These are phyloP conservation scores for Podila verticillata DNA, from an alignment of 192 early-diverging fungal genomes.

Conservation along the genomic window DNA sequence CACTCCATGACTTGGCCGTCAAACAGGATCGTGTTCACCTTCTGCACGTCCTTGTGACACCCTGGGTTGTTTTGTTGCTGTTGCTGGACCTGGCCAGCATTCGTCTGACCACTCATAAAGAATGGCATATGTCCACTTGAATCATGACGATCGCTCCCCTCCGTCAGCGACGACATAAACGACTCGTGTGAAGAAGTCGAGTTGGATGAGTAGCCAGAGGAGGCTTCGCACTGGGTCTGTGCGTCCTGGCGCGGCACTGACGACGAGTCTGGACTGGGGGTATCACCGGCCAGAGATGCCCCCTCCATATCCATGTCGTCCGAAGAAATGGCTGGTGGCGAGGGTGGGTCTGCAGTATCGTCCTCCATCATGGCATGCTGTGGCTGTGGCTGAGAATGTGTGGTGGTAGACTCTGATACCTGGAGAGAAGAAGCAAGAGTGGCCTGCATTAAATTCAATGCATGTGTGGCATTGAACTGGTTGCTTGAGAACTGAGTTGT, in stretches of 20 bases:
- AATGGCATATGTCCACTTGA: conserved; percentile 5
- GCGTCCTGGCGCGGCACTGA: neutral
- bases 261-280: conserved; percentile 8
- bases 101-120: conserved; percentile 10
- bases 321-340: conserved; percentile 43
- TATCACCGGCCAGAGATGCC: conserved; percentile 21
- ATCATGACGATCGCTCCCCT: neutral
- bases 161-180: neutral
- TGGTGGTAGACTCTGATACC: neutral
- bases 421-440: conserved; percentile 21
- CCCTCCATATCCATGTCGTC: conserved; percentile 51
- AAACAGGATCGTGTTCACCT: conserved; percentile 29
- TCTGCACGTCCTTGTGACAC: conserved; percentile 12
- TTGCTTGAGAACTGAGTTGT: conserved; percentile 8
- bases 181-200: neutral
- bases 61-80: neutral
- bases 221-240: neutral
- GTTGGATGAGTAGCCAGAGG: neutral
- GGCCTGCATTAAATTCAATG: conserved; percentile 39
- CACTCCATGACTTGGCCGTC: conserved; percentile 25
- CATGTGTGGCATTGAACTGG: conserved; percentile 14
- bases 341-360: conserved; percentile 37
- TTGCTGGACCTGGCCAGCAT: neutral
- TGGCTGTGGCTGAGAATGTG: neutral
- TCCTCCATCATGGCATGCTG: conserved; percentile 18